phyloP scores from a whole-genome alignment of 441 rosid species.

The Populus hybrid region DNA sequence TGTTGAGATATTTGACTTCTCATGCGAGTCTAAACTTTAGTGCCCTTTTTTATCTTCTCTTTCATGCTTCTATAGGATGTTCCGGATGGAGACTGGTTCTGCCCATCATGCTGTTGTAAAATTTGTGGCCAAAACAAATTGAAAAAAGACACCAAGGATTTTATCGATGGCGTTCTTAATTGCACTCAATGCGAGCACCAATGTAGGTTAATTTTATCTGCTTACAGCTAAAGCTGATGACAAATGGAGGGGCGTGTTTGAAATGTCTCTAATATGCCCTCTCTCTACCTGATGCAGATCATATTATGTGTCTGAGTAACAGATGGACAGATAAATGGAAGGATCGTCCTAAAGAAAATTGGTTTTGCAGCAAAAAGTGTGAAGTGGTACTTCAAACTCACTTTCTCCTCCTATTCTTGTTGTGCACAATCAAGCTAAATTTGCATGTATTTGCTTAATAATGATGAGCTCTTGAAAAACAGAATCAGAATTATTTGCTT shows the following conservation, averaged over 20 bases:
- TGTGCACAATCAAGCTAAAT: not conserved
- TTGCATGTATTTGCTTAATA: not conserved
- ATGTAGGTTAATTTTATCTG: conserved; percentile 42
- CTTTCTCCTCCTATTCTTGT: conserved; percentile 3
- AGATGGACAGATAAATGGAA: conserved; percentile 23
- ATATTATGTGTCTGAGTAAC: conserved; percentile 40
- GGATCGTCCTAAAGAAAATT: conserved; percentile 28
- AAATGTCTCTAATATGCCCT: conserved; percentile 16
- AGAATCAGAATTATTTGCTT: not conserved
- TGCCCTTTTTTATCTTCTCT: not conserved
- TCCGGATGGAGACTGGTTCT: conserved; percentile 77
- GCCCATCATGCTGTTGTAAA: conserved; percentile 66
- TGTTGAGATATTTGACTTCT: conserved; percentile 8
- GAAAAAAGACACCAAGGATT: conserved; percentile 26
- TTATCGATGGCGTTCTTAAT: conserved; percentile 23
- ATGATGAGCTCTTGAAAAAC: not conserved
- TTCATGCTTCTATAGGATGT: conserved; percentile 35
- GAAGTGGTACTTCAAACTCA: conserved; percentile 42
- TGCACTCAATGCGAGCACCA: conserved; percentile 69
- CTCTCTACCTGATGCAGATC: conserved; percentile 47
- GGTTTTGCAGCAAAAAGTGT: conserved; percentile 75
- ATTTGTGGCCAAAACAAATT: conserved; percentile 45
- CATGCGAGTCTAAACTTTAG: conserved; percentile 6
- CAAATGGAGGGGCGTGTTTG: conserved; percentile 5
- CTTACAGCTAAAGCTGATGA: not conserved